phyloP scores from a whole-genome alignment of 441 rosid species.

The Mallotus japonicus region DNA sequence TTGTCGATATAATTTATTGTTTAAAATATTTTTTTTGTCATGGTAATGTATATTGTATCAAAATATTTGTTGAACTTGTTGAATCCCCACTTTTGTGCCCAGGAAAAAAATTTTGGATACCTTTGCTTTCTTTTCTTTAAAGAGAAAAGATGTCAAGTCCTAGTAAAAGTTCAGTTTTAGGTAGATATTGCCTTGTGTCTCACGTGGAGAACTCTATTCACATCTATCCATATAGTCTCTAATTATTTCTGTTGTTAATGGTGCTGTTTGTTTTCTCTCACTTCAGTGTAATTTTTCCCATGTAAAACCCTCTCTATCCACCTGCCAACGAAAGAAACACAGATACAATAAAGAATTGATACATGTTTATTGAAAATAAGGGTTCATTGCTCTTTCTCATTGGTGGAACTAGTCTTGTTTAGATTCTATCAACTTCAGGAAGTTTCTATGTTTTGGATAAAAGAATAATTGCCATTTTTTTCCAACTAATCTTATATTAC shows the following conservation, averaged over 20 bases:
- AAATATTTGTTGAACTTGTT: not conserved
- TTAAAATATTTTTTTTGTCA: not conserved
- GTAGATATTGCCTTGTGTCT: conserved; percentile 14
- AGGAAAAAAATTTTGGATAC: not conserved
- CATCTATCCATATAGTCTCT: not conserved
- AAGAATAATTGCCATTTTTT: not conserved
- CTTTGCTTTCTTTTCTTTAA: not conserved
- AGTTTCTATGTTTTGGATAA: not conserved
- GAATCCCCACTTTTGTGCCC: not conserved
- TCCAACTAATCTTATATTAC: not conserved
- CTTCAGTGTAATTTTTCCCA: not conserved
- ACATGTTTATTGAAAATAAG: not conserved
- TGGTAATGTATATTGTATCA: not conserved
- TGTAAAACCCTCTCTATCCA: not conserved
- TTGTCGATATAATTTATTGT: not conserved
- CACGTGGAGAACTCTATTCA: not conserved
- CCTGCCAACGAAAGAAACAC: not conserved
- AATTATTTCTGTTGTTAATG: not conserved
- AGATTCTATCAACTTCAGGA: not conserved
- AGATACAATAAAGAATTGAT: conserved; percentile 2
- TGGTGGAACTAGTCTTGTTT: not conserved
- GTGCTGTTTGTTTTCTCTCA: not conserved
- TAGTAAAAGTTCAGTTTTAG: not conserved
- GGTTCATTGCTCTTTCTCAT: not conserved
- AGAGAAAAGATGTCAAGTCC: not conserved